These are phyloP conservation scores for Exidia glandulosa DNA, from an alignment of 768 basidiomycete genomes.

Conservation along the genomic window DNA sequence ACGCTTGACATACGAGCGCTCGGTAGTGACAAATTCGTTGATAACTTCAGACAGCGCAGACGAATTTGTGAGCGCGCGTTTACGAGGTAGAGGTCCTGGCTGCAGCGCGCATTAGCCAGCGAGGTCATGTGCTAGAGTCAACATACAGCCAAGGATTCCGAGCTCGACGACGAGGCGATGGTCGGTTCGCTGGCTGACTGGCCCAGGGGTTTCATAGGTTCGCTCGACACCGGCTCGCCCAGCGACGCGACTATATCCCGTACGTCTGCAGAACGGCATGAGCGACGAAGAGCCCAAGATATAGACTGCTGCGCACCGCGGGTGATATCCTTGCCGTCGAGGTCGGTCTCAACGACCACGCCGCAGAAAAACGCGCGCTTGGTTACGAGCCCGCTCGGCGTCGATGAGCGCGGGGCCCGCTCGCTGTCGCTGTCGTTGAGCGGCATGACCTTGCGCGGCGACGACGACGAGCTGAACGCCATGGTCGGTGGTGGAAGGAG, in stretches of 20 bases:
- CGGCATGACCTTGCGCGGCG: constrained; percentile 65
- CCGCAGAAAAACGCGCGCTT: constrained; percentile 83
- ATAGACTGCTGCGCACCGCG: constrained; percentile 41
- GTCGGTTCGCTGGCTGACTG: constrained; percentile 6
- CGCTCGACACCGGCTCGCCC: constrained; percentile 42
- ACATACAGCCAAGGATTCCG: not conserved
- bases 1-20: constrained; percentile 78
- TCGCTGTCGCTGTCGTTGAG: constrained; percentile 58
- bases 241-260: constrained; percentile 70
- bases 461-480: constrained; percentile 37
- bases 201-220: not conserved
- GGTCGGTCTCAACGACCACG: constrained; percentile 79
- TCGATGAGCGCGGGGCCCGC: constrained; percentile 26
- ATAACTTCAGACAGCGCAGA: constrained; percentile 63
- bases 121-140: not conserved
- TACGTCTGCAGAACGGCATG: constrained; percentile 38
- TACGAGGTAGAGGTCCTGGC: constrained; percentile 13
- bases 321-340: constrained; percentile 53
- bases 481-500: constrained; percentile 39
- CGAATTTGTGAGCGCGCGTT: constrained; percentile 52
- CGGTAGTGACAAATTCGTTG: constrained; percentile 80
- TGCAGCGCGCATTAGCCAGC: not conserved
- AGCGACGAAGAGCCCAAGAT: too few species aligned
- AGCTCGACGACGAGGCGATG: not conserved
- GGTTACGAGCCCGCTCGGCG: constrained; percentile 32